These are phyloP conservation scores for Suhomyces anneliseae DNA, from an alignment of 1,139 yeast genomes.

Conservation along the genomic window DNA sequence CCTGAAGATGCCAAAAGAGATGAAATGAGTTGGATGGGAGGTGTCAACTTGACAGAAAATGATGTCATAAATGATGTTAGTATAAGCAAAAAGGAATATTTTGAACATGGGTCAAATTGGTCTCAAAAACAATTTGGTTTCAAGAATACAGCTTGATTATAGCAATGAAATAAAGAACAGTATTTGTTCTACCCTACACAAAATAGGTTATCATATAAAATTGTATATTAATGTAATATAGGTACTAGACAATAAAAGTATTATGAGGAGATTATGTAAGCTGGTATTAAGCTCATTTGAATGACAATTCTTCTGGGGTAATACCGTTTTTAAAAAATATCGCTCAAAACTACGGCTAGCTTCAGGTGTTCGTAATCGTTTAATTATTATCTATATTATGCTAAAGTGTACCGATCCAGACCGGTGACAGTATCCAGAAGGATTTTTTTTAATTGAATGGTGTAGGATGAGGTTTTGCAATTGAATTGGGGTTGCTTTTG, in stretches of 20 bases:
- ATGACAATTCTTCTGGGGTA: no score
- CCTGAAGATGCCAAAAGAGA: slow-evolving; percentile 19
- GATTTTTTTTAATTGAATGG: no score
- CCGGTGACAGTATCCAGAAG: neutral
- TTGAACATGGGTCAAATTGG: slow-evolving; percentile 85
- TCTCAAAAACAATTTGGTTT: slow-evolving; percentile 74
- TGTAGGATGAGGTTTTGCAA: no score
- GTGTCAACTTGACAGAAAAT: slow-evolving; percentile 49
- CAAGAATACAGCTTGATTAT: slow-evolving; percentile 28
- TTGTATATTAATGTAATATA: slow-evolving; percentile 1
- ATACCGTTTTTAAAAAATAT: neutral
- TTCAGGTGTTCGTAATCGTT: neutral
- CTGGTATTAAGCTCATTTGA: neutral
- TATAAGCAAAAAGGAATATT: slow-evolving; percentile 75
- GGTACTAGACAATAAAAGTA: neutral
- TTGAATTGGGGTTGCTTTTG: no score
- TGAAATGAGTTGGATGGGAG: slow-evolving; percentile 44
- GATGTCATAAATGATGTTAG: slow-evolving; percentile 55
- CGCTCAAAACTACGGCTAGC: neutral
- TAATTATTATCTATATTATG: neutral
- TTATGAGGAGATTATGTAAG: neutral
- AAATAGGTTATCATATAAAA: no score
- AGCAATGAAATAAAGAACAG: neutral
- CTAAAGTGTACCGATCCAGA: slow-evolving; percentile 1
- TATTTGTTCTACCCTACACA: no score